These are phyloP conservation scores for Blastomyces gilchristii DNA, from an alignment of 2,329 filamentous ascomycete genomes.

Conservation along the genomic window DNA sequence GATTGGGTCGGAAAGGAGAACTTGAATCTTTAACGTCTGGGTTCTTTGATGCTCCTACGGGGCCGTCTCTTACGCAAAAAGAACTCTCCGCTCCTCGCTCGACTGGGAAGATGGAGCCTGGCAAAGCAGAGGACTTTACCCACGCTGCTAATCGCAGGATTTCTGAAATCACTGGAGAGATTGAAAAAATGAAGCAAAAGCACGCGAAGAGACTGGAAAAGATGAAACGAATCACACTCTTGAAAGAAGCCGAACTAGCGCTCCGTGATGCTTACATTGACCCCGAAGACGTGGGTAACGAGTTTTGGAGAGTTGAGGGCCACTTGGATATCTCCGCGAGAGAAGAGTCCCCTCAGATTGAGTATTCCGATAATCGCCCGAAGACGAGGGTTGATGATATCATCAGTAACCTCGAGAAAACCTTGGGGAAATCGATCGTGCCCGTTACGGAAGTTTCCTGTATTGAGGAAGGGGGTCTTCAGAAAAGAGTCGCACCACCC, in stretches of 20 bases:
- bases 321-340: slow-evolving; percentile 24
- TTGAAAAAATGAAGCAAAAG: slow-evolving; percentile 70
- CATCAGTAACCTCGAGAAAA: slow-evolving; percentile 60
- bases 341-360: slow-evolving; percentile 28
- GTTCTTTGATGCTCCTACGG: slow-evolving; percentile 58
- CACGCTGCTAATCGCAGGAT: slow-evolving; percentile 65
- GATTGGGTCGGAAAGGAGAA: slow-evolving; percentile 73
- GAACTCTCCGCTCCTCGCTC: slow-evolving; percentile 24
- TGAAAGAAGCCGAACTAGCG: slow-evolving; percentile 66
- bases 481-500: slow-evolving; percentile 43
- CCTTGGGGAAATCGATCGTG: slow-evolving; percentile 57
- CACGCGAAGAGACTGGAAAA: slow-evolving; percentile 67
- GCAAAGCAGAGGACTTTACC: slow-evolving; percentile 74
- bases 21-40: slow-evolving; percentile 72
- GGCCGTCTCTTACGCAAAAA: slow-evolving; percentile 19
- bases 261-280: slow-evolving; percentile 56
- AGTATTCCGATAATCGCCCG: slow-evolving; percentile 31
- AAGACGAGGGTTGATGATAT: slow-evolving; percentile 55
- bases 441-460: slow-evolving; percentile 56
- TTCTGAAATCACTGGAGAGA: slow-evolving; percentile 64
- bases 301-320: slow-evolving; percentile 57
- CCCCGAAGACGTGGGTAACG: slow-evolving; percentile 44
- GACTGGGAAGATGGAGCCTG: slow-evolving; percentile 57
- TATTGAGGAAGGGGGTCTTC: slow-evolving; percentile 65
- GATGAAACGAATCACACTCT: slow-evolving; percentile 58